Conservation (phyloP, 2,329 filamentous ascomycete genomes). For the Ambrosiella beaveri region DNA sequence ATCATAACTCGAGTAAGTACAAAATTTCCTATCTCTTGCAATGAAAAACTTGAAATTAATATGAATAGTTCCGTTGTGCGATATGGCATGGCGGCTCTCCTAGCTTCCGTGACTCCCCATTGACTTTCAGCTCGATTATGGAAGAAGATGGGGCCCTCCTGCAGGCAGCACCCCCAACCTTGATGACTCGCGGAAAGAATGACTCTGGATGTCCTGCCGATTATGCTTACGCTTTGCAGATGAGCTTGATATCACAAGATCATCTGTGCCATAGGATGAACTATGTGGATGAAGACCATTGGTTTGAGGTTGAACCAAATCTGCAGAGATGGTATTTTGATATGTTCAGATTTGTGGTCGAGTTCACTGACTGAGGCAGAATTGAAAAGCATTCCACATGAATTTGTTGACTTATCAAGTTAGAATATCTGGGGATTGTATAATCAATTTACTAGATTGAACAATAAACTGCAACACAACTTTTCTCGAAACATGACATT, state of each 20-base stretch:
- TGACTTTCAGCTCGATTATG: neutral
- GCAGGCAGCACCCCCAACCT: neutral
- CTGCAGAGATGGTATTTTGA: neutral
- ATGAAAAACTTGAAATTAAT: neutral
- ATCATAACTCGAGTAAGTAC: constrained; percentile 27
- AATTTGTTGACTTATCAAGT: neutral
- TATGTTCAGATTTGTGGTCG: neutral
- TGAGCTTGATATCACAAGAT: neutral
- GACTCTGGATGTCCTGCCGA: neutral
- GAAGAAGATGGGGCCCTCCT: neutral
- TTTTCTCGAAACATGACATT: too few species aligned
- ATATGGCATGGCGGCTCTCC: neutral
- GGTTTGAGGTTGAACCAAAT: neutral
- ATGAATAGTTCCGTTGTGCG: neutral
- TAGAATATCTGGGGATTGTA: neutral
- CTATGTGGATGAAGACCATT: neutral
- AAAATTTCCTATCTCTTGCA: neutral
- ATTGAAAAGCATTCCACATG: neutral
- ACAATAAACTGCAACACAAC: too few species aligned
- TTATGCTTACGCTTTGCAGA: neutral
- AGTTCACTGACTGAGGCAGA: neutral
- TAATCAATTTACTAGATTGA: too few species aligned
- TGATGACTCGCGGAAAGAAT: neutral
- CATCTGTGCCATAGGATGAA: neutral
- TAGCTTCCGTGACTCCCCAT: neutral